Evolutionary conservation across 345 rosid species (phyloP), one percentile per base, ranked within the genome.

Genomic region (Pistacia integerrima): DNA sequence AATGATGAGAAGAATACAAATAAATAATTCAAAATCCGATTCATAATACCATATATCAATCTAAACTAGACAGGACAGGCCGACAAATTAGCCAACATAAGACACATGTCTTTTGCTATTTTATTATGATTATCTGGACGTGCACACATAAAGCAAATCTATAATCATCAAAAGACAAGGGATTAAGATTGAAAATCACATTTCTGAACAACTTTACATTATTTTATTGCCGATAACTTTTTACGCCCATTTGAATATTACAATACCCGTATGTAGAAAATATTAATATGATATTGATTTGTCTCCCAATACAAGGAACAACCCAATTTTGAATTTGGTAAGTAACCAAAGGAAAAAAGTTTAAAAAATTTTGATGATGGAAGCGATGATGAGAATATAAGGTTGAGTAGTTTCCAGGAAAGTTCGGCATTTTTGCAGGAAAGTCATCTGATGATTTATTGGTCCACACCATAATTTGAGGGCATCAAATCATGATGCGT

Each of bases 401-500:
- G 49, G 69, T 25, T 16, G 33, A 35, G 75, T 79, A 86, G 79
- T 83, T 85, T 83, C 82, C 77, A 13, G 84, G 93, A 88, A 88
- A 79, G 86, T 80, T 80, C 84, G 69, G 65, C 60, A 35, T 75
- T 74, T 83, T 85, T 78, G 77, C 70, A 13, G 83, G 93, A 88
- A 89, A 89, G 83, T 84, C 82, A 65, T 75, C 82, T 81, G 87
- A 80, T 85, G 82, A 89, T 85, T 88, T 77, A 80, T 74, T 81
- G 90, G 93, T 84, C 84, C 92, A 76, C 77, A 77, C 79, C 84
- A 74, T 78, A 82, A 84, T 89, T 88, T 84, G 84, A 74, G 87
- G 87, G 86, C 86, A 84, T 82, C 82, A 59, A 70, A 8, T n/a
- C 25, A 36, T 20, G 77, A 57, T 20, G 69, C n/a, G 64, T 56